Base-by-base conservation (phyloP, 208 protist genomes). In the Trypanosoma avium region DNA sequence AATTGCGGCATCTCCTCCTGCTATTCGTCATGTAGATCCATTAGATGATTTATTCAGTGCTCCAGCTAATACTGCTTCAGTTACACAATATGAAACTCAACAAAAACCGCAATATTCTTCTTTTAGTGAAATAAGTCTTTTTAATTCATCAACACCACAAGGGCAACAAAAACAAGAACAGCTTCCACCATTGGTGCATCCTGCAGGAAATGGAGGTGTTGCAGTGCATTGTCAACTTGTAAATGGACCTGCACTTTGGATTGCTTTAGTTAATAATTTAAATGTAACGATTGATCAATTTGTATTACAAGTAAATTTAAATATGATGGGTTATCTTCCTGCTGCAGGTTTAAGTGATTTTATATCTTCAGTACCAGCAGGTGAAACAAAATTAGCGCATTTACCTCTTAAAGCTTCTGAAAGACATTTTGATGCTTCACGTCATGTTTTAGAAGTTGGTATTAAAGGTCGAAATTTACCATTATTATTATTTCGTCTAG, bases 31-130 rank as follows among this genome's bases (percentile, higher is more conserved):
- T 32, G 58, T 46, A 6, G 79, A 84, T 47, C 79, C 72, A n/a
- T 58, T 86, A 13, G 74, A 75, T 1, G 77, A 80, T 29, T 36
- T 88, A 4, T 85, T 88, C 66, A 43, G 56, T 42, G 49, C 54
- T 1, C 38, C 70, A 15, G 24, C 66, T 21, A 63, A 45, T 9
- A 30, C 65, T n/a, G n/a, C n/a, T 12, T 17, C 54, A 22, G 54
- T 55, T 21, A 1, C 60, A 9, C 52, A 22, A 29, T 10, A 21
- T 49, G 0, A 19, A 10, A n/a, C n/a, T n/a, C n/a, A 32, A 21
- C 46, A 53, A 55, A 3, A 55, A 21, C 3, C 21, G 10, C 30
- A 10, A 46, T 7, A 8, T 6, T 43, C 40, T 40, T 55, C 33
- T 0, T 35, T 50, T 13, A 22, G 29, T 48, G 13, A n/a, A 19